phyloP scores from a whole-genome alignment of 1,139 yeast species.

The Lodderomyces jiufengensis region DNA sequence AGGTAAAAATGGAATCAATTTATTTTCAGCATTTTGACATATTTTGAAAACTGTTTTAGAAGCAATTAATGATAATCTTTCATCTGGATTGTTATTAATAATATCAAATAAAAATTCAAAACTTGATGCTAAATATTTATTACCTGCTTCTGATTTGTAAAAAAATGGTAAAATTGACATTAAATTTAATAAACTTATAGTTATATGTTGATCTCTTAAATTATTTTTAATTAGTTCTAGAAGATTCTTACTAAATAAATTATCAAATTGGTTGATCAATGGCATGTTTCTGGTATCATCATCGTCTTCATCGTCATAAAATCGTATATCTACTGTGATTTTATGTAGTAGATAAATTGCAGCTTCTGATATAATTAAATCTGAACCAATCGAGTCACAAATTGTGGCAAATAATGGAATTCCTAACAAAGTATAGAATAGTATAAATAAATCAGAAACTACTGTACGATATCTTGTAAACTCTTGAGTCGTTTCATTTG shows the following conservation, averaged over 20 bases:
- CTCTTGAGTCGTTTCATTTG: slow-evolving; percentile 27
- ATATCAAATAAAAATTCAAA: slow-evolving; percentile 45
- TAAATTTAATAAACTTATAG: slow-evolving; percentile 13
- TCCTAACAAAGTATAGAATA: slow-evolving; percentile 63
- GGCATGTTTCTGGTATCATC: slow-evolving; percentile 12
- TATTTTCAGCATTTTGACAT: slow-evolving; percentile 57
- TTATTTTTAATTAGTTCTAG: slow-evolving; percentile 19
- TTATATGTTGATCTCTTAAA: slow-evolving; percentile 7
- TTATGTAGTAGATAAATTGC: slow-evolving; percentile 62
- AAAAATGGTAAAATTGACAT: slow-evolving; percentile 56
- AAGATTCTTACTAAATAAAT: slow-evolving; percentile 24
- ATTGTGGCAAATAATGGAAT: slow-evolving; percentile 51
- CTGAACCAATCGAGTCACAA: slow-evolving; percentile 34
- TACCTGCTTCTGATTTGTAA: slow-evolving; percentile 38
- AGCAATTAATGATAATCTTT: slow-evolving; percentile 34
- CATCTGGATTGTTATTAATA: slow-evolving; percentile 20
- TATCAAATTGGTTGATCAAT: slow-evolving; percentile 25
- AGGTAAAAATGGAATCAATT: slow-evolving; percentile 45
- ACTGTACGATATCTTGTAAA: slow-evolving; percentile 68
- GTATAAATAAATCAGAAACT: slow-evolving; percentile 72
- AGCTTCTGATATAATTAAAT: slow-evolving; percentile 53
- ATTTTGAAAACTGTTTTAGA: slow-evolving; percentile 59
- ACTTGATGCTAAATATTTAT: slow-evolving; percentile 40
- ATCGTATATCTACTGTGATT: slow-evolving; percentile 47
- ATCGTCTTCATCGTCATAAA: slow-evolving; percentile 41